These are phyloP conservation scores for Begonia masoniana DNA, from an alignment of 306 rosid species.

Conservation along the genomic window DNA sequence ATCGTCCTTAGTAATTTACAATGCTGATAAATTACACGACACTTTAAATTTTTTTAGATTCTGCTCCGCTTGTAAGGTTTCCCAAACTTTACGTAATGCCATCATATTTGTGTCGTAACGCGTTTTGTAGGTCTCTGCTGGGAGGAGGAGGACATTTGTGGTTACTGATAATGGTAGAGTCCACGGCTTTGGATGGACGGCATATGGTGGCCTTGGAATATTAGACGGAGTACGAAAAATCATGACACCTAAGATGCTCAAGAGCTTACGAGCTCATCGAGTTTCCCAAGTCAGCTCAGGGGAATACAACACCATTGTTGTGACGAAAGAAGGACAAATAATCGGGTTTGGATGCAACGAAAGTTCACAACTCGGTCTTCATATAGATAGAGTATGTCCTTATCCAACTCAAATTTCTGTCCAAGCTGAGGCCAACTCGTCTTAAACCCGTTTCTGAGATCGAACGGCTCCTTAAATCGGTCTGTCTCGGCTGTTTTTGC, in stretches of 20 bases:
- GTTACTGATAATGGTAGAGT: conserved; percentile 58
- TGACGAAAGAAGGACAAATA: conserved; percentile 56
- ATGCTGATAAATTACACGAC: too few relatives aligned
- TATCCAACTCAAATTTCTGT: conserved; percentile 60
- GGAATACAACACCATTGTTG: conserved; percentile 54
- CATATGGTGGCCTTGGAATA: conserved; percentile 86
- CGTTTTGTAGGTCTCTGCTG: conserved; percentile 58
- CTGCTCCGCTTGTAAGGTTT: too few relatives aligned
- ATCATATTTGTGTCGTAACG: too few relatives aligned
- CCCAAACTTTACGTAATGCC: too few relatives aligned
- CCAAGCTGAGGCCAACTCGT: background rate
- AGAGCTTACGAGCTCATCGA: conserved; percentile 54
- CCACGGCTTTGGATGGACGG: conserved; percentile 81
- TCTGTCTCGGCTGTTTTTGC: too few relatives aligned
- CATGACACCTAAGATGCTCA: conserved; percentile 46
- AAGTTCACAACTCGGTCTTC: conserved; percentile 81
- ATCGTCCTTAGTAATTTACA: too few relatives aligned
- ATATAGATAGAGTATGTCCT: conserved; percentile 55
- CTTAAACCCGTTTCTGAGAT: too few relatives aligned
- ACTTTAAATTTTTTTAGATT: too few relatives aligned
- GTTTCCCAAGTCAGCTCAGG: conserved; percentile 89
- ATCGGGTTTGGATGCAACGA: conserved; percentile 89
- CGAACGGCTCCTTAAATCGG: too few relatives aligned
- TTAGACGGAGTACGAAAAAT: conserved; percentile 63
- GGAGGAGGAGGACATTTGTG: conserved; percentile 83